Evolutionary conservation across 805 yeast genomes (phyloP), one percentile per base, ranked within the genome.

Genomic region (Candida fluviatilis): DNA sequence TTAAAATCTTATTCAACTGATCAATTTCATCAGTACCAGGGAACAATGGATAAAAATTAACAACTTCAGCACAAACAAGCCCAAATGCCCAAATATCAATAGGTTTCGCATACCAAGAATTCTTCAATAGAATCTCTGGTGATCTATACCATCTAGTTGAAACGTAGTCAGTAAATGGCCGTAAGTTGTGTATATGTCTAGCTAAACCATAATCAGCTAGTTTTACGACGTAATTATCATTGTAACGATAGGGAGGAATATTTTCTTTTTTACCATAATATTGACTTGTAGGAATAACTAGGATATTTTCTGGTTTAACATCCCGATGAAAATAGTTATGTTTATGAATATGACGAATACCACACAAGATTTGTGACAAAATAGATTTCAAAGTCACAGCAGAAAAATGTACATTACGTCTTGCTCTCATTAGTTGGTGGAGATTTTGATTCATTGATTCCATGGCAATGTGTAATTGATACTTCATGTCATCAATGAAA

Each of bases 81-180:
- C 89, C 95, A 66, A 84, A 85, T 0, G 95, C 91, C 95, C 95
- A 85, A 24, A 85, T 75, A 62, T 85, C 95, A 26, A 83, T 74
- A 2, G 93, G 88, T 43, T 62, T 74, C 0, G 87, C 75, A 52
- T 85, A 82, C 49, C 59, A 64, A 4, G 71, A 72, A 45, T 75
- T 79, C 47, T 91, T 71, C 40, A 85, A 62, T 33, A 85, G 64
- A 15, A 85, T 82, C 55, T 85, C 95, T 0, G 95, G 95, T 0
- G 91, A 77, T 45, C 95, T 67, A 52, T 85, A 85, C 95, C 95
- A 85, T 51, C 95, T 73, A 0, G 95, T 85, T 0, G 91, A 80
- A 5, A 85, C 87, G 48, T 85, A 85, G 2, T 83, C 80, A 0
- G 95, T 85, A 51, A 76, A 84, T 1, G 78, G 77, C 40, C 67